Evolutionary conservation across 345 rosid genomes (phyloP), one percentile per base, ranked within the genome.

Genomic region (Populus euphratica): DNA sequence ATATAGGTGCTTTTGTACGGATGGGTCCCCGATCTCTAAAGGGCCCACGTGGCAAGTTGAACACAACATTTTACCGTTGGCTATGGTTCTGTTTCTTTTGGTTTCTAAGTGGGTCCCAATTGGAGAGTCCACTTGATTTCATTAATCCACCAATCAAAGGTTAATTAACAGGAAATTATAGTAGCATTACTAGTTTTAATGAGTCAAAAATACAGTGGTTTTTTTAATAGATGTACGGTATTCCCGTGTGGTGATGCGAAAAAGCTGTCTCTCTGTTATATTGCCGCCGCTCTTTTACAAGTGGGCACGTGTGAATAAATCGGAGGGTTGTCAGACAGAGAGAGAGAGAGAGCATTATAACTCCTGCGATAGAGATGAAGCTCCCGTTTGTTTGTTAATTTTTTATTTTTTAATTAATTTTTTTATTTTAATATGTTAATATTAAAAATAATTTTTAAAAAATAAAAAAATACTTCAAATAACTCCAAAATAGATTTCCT

Each of bases 1-100:
- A 17, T n/a, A 27, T 3, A 29, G 23, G 44, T 27, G 8, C 13
- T 21, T 62, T 27, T 71, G 86, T 86, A 86, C 86, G 89, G 87
- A 81, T 10, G 17, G 73, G 78, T 69, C 82, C 79, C 35, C 11
- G 64, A 35, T 68, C 76, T 50, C 20, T 18, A 18, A 14, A 16
- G 69, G 80, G 1, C 73, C 81, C 82, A 52, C 73, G 7, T 47
- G 64, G 69, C 86, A 77, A 79, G 70, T 81, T 78, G 84, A 71
- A 35, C 13, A 76, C 70, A 79, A 76, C 38, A 75, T 29, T 16
- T 38, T 61, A 1, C 14, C 6, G 54, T 4, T 33, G 70, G 66
- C 41, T 54, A 54, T 27, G 38, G 25, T 27, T 49, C 74, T 29
- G 47, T 11, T 12, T 71, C 35, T 17, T 61, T 12, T 11, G 9